Percentiles rank a stretch among this genome's conserved stretches.
phyloP scores from a whole-genome alignment of 768 basidiomycete genomes.

The Mycena venus region DNA sequence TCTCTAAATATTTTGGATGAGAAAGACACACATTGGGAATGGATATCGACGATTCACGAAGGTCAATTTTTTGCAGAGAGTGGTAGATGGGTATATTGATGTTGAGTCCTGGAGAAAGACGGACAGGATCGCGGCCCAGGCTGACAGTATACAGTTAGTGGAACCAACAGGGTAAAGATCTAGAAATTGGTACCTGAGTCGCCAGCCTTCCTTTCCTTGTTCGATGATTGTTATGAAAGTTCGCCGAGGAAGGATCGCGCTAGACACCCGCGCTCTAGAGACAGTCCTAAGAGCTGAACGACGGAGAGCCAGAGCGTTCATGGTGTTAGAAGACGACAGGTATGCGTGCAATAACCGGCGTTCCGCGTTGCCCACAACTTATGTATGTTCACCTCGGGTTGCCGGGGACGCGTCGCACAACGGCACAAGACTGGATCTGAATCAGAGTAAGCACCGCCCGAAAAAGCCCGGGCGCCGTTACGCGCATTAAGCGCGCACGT shows the following conservation, averaged over 20 bases:
- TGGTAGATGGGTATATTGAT: slow-evolving; percentile 62
- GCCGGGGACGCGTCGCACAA: slow-evolving; percentile 24
- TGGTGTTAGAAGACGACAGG: background rate
- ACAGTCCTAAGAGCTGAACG: slow-evolving; percentile 26
- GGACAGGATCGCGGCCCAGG: slow-evolving; percentile 59
- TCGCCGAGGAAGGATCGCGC: slow-evolving; percentile 35
- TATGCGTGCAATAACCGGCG: background rate
- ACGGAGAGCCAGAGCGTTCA: slow-evolving; percentile 25
- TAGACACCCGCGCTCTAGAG: slow-evolving; percentile 8
- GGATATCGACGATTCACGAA: slow-evolving; percentile 61
- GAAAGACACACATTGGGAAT: slow-evolving; percentile 55
- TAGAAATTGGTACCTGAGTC: slow-evolving; percentile 51
- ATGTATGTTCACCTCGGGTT: background rate
- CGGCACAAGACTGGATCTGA: background rate
- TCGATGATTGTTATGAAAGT: slow-evolving; percentile 63
- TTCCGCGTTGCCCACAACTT: background rate
- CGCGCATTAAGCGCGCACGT: background rate
- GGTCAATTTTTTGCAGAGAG: slow-evolving; percentile 58
- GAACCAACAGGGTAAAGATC: background rate
- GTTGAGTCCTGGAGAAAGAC: slow-evolving; percentile 60
- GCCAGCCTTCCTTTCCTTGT: slow-evolving; percentile 68
- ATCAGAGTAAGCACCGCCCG: background rate
- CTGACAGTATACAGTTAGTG: slow-evolving; percentile 36
- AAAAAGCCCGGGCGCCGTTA: background rate
- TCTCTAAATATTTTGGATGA: background rate